Percentiles rank a stretch among this genome's conserved stretches.
Conservation (phyloP, 306 rosid species). For the Trifolium dubium region DNA sequence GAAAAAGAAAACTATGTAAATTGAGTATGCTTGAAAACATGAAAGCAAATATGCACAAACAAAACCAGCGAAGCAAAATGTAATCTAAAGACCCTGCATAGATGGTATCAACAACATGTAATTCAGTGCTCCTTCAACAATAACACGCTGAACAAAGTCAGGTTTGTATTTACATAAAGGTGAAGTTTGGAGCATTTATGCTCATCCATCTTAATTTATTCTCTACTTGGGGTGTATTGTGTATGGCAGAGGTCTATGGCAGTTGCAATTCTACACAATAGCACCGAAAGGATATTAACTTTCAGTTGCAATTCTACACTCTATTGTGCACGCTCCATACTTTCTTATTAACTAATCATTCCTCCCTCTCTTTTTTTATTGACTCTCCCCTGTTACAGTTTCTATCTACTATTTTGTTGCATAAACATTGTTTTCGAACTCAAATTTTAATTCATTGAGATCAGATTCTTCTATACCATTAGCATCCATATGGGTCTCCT, state of each 20-base stretch:
- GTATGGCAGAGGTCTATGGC: background rate
- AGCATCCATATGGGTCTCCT: background rate
- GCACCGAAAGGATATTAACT: conserved; percentile 7
- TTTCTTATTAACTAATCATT: background rate
- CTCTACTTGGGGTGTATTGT: conserved; percentile 13
- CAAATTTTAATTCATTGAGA: conserved; percentile 5
- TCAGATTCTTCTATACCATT: background rate
- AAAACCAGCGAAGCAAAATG: conserved; percentile 16
- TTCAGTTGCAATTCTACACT: conserved; percentile 5
- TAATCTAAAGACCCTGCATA: conserved; percentile 5
- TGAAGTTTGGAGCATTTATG: conserved; percentile 15
- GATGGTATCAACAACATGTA: background rate
- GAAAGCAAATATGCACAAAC: conserved; percentile 35
- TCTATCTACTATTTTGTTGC: background rate
- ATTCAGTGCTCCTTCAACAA: conserved; percentile 20
- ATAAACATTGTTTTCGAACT: background rate
- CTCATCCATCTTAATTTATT: conserved; percentile 25
- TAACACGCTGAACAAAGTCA: conserved; percentile 17
- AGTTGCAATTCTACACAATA: background rate
- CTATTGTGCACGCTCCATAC: background rate
- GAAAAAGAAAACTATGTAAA: conserved; percentile 7
- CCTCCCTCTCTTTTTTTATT: background rate
- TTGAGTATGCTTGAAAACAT: conserved; percentile 11
- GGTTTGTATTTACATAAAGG: conserved; percentile 3
- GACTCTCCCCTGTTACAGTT: background rate